Evolutionary conservation across 441 rosid genomes (phyloP), one percentile per base, ranked within the genome.

Genomic region (Rhodomyrtus psidioides): DNA sequence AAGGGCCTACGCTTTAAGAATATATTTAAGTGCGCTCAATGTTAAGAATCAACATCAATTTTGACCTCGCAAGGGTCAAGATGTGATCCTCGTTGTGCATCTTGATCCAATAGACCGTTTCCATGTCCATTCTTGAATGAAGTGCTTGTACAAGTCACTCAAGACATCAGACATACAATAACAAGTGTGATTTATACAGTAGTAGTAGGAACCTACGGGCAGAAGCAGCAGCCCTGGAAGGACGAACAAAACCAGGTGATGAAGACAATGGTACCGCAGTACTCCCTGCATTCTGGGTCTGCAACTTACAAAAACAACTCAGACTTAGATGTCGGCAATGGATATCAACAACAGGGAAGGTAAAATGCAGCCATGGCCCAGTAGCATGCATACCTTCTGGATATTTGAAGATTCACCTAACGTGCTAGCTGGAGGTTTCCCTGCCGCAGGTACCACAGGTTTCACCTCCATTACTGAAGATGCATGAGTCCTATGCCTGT

Each of bases 181-280:
- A 76, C 51, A 81, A 39, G 8, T n/a, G 21, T 30, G 44, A 59
- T 53, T 24, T 79, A 82, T 53, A 58, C 54, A 56, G 53, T 7
- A 81, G 90, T 82, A 79, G 26, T n/a, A 86, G 87, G 81, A 85
- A 83, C 88, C 89, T 96, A 98, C 99, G 95, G 53, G 98, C 93
- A 34, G 99, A 96, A 86, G 98, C 86, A 87, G 89, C 94, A 85
- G 88, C 96, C 81, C 99, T 92, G 51, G 97, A 54, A 57, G 98
- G 91, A 85, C 96, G 98, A 87, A 87, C 88, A 89, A 94, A 92
- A 90, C 96, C 95, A 84, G 94, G 91, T 53, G 96, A 91, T 56
- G 93, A 84, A 82, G 96, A 90, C 65, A 93, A 86, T 88, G 95
- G 34, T 70, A 93, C 84, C 27, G 94, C 70, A 86, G 92, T 86